Base-by-base conservation (phyloP, 2,329 filamentous ascomycete genomes). In the Zelopaecilomyces penicillatus region DNA sequence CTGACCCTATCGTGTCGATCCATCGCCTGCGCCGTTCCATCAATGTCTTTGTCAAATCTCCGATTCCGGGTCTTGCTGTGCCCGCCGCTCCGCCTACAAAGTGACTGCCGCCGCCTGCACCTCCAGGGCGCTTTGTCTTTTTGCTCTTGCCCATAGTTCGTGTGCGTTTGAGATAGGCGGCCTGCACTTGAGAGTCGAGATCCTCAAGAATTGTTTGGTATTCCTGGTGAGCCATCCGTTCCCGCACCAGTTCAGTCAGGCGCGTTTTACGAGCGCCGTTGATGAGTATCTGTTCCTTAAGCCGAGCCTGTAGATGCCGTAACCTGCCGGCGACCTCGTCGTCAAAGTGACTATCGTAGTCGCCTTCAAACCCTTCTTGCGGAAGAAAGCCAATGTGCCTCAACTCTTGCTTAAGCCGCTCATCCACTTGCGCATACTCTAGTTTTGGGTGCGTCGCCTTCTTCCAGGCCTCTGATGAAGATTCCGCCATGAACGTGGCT, bases 201-300 rank as follows among this genome's bases (percentile, higher is more conserved):
- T 98, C 93, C 61, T 98, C 93, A 41, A 94, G 83, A 55, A 98
- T 98, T 45, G 89, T 96, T 63, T 84, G 85, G 70, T 95, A 98
- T 63, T 98, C 93, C 61, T 98, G 93, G 67, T 93, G 83, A 0
- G 93, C 93, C 80, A 98, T 91, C 52, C 88, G 83, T 62, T 95
- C 90, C 55, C 89, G 85, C 6, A 93, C 87, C 29, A 96, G 75
- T 33, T 96, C 90, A 1, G 87, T 81, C 8, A 98, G 73, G 3
- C 90, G 80, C 5, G 87, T 76, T 66, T 97, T 97, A 50, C 89
- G 85, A 5, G 91, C 88, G 34, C 90, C 91, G 62, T 98, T 98
- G 64, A 86, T 71, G 45, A 95, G 80, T 62, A 86, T 85, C 60
- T 93, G 84, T 47, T 89, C 82, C 53, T 87, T 85, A 3, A 98